Conservation (phyloP, 768 basidiomycete species). For the Galerina sulciceps region DNA sequence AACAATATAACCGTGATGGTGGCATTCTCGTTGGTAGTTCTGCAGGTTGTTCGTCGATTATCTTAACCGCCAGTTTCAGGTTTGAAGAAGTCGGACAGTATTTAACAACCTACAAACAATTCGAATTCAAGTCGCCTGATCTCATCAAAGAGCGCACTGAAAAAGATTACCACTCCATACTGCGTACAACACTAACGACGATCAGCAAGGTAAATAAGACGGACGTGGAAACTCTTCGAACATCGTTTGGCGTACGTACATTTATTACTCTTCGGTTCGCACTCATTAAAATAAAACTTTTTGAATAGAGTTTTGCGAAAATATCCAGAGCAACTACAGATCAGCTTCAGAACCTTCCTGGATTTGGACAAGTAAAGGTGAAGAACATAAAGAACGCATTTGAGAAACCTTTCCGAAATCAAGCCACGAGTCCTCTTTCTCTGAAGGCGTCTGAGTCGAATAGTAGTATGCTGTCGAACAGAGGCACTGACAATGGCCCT, state of each 20-base stretch:
- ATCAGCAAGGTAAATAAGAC: constrained; percentile 97
- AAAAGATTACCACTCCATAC: constrained; percentile 81
- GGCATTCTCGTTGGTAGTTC: constrained; percentile 76
- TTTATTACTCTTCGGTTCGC: neutral
- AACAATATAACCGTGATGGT: constrained; percentile 94
- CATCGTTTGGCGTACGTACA: constrained; percentile 83
- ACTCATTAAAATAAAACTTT: neutral
- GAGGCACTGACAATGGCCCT: neutral
- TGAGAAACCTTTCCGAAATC: constrained; percentile 82
- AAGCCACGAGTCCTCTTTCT: constrained; percentile 51
- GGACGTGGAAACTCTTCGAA: constrained; percentile 90
- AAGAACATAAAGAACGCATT: constrained; percentile 90
- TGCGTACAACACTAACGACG: constrained; percentile 83
- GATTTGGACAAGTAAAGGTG: constrained; percentile 94
- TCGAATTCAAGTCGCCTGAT: constrained; percentile 91
- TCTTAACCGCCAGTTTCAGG: constrained; percentile 39
- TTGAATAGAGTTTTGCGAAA: constrained; percentile 77
- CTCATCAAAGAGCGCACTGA: constrained; percentile 94
- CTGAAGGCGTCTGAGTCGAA: constrained; percentile 14
- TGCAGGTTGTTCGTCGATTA: constrained; percentile 2
- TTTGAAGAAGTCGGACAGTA: constrained; percentile 93
- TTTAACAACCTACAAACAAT: constrained; percentile 88
- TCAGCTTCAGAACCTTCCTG: constrained; percentile 82
- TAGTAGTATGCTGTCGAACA: neutral
- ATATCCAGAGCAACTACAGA: constrained; percentile 77